Conservation (phyloP, 371 early-diverging fungal species). For the Mortierella sp. region DNA sequence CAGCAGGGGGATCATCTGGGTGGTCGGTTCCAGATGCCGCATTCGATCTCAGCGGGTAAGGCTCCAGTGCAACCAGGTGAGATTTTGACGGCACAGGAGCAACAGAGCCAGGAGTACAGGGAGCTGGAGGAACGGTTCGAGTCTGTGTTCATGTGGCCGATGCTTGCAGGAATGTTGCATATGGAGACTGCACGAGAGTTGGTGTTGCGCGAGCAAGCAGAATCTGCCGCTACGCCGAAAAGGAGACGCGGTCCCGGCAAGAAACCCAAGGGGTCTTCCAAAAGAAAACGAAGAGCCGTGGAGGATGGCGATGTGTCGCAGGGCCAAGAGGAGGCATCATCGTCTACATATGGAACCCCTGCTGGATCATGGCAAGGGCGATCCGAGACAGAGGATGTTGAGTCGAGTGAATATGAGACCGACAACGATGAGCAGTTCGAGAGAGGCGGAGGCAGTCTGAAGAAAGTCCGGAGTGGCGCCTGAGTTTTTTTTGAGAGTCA, state of each 20-base stretch:
- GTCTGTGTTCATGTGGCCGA: slow-evolving; percentile 50
- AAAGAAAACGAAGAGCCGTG: background rate
- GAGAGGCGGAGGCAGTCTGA: background rate
- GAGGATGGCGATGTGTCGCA: background rate
- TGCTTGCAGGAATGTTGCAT: slow-evolving; percentile 50
- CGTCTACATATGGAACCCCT: background rate
- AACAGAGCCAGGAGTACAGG: slow-evolving; percentile 28
- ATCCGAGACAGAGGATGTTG: background rate
- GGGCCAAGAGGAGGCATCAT: background rate
- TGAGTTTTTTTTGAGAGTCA: background rate
- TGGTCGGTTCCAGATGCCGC: slow-evolving; percentile 24
- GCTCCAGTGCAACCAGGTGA: background rate
- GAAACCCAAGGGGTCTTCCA: background rate
- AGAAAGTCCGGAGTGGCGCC: background rate
- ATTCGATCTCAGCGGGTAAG: slow-evolving; percentile 1
- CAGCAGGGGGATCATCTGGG: slow-evolving; percentile 19
- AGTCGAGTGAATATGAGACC: background rate
- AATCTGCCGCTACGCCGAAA: background rate
- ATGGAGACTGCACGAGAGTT: slow-evolving; percentile 24
- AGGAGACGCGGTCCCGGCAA: background rate
- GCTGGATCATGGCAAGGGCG: background rate
- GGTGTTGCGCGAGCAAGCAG: background rate
- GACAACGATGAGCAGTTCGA: background rate
- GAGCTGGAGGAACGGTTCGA: slow-evolving; percentile 52
- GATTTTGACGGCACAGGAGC: slow-evolving; percentile 28